Base-by-base conservation (phyloP, 495 filamentous ascomycete species). In the Podospora comata region DNA sequence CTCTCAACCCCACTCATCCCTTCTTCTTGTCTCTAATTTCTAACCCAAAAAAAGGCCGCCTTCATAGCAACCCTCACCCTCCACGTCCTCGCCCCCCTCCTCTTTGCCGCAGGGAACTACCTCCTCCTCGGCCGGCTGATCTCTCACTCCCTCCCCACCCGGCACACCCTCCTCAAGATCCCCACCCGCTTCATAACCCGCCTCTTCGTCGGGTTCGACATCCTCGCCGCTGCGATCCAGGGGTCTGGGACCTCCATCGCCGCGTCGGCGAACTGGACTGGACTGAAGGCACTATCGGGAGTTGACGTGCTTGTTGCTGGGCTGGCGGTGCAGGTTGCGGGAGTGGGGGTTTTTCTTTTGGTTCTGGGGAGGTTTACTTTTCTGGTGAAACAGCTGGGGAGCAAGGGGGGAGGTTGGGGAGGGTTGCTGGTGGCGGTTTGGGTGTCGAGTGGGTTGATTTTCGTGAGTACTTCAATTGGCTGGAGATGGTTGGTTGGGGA, bases 41-140 rank as follows among this genome's bases (percentile, higher is more conserved):
- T 23, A 23, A 23, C 23, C 23, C 23, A 23, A 23, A 32, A 32
- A 32, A 32, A 86, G 74, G 84, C 81, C 71, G 84, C 85, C 76
- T 85, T 83, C 76, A 83, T 85, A 56, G 78, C 85, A n/a, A 79
- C 81, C 9, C 82, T 85, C 18, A 82, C 84, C 13, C 83, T 87
- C 54, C 78, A 85, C 70, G 77, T 86, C 68, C 74, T 80, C 23
- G 85, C 84, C 0, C 79, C 77, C 7, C 80, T 87, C 58, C 83
- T 86, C 68, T 79, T 80, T 5, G 68, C 73, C 16, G 73, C 73
- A 1, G 73, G 73, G 11, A 73, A 75, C 65, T 87, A 86, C 71
- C 85, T 86, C 80, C 76, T 79, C 53, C 75, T 86, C 15, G 84
- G 80, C 0, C 82, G 84, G 0, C 72, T 87, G 3, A 80, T 77